phyloP scores from a whole-genome alignment of 768 basidiomycete genomes.

The Hygrocybe coccinea region DNA sequence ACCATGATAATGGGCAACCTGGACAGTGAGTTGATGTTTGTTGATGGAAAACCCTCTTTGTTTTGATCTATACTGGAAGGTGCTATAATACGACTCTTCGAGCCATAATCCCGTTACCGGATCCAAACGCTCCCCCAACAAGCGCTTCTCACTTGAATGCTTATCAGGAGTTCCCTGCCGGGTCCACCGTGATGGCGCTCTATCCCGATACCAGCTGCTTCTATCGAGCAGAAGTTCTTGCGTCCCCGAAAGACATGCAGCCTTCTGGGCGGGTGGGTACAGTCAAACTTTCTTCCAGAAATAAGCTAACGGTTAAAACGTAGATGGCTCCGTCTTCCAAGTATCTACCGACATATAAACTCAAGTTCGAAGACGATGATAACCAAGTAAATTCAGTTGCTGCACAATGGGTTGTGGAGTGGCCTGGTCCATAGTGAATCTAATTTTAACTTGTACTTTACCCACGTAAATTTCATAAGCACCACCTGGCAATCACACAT shows the following conservation, averaged over 20 bases:
- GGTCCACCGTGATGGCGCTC: slow-evolving; percentile 78
- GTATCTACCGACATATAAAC: slow-evolving; percentile 58
- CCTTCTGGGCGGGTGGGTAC: slow-evolving; percentile 30
- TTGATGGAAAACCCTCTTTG: slow-evolving; percentile 3
- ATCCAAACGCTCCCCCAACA: slow-evolving; percentile 53
- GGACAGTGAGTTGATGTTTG: slow-evolving; percentile 41
- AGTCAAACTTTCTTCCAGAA: slow-evolving; percentile 9
- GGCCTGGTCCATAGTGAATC: slow-evolving; percentile 43
- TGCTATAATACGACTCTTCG: slow-evolving; percentile 66
- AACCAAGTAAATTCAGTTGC: slow-evolving; percentile 73
- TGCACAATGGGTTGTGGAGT: slow-evolving; percentile 81
- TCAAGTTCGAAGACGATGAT: slow-evolving; percentile 87
- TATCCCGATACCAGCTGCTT: slow-evolving; percentile 91
- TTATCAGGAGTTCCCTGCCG: slow-evolving; percentile 66
- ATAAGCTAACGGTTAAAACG: not conserved
- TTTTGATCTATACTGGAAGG: slow-evolving; percentile 30
- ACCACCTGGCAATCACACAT: too few relatives aligned
- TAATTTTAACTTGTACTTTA: not conserved
- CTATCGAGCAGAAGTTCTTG: slow-evolving; percentile 79
- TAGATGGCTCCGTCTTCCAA: slow-evolving; percentile 41
- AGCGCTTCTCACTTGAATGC: slow-evolving; percentile 61
- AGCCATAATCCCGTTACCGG: slow-evolving; percentile 76
- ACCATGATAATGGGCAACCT: slow-evolving; percentile 74
- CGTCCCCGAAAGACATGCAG: slow-evolving; percentile 50
- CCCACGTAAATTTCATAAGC: not conserved